A percentile compares a stretch with the other conserved stretches of the same genome.
These are phyloP conservation scores for Allomyces macrogynus DNA, from an alignment of 192 early-diverging fungal species.

Conservation along the genomic window DNA sequence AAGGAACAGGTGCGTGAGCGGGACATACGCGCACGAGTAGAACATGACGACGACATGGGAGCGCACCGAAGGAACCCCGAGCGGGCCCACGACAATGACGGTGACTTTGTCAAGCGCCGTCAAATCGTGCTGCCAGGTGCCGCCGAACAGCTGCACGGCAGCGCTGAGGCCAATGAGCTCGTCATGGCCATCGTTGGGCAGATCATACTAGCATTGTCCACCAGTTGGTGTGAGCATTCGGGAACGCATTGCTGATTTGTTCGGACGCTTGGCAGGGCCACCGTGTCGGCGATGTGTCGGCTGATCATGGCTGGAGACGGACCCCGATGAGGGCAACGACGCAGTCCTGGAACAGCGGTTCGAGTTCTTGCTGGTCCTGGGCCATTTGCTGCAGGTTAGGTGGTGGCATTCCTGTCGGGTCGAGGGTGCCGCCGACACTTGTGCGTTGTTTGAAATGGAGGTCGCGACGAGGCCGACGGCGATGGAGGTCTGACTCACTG, in stretches of 20 bases:
- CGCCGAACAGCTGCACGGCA: not conserved
- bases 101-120: not conserved
- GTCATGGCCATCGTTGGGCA: not conserved
- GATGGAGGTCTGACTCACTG: not conserved
- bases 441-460: too few relatives aligned
- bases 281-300: not conserved
- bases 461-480: not conserved
- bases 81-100: too few relatives aligned
- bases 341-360: too few relatives aligned
- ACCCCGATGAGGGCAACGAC: too few relatives aligned
- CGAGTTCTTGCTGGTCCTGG: too few relatives aligned
- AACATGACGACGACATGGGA: too few relatives aligned
- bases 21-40: too few relatives aligned
- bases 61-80: not conserved
- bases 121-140: not conserved
- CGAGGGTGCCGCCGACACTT: too few relatives aligned
- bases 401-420: too few relatives aligned
- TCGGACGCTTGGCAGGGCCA: not conserved
- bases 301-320: too few relatives aligned
- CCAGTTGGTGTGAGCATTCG: not conserved
- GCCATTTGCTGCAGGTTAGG: too few relatives aligned
- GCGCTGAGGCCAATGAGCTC: not conserved
- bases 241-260: not conserved
- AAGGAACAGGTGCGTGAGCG: too few relatives aligned
- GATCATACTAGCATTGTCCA: not conserved